Conservation (phyloP, 2,329 filamentous ascomycete species). For the Colletotrichum chrysophilum region DNA sequence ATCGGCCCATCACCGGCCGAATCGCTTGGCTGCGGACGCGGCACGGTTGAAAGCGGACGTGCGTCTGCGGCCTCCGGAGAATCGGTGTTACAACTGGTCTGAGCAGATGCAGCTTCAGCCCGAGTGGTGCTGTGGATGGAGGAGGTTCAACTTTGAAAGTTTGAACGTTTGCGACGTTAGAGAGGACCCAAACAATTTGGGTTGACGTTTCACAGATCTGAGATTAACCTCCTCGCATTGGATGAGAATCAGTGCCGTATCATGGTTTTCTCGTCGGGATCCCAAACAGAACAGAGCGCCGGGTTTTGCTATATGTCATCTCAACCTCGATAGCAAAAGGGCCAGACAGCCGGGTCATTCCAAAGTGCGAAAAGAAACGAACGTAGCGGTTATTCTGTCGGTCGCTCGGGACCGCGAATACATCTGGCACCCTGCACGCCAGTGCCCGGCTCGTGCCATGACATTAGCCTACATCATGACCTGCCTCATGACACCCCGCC, state of each 20-base stretch:
- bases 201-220: not conserved
- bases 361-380: not conserved
- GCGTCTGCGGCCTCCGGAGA: not conserved
- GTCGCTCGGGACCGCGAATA: not conserved
- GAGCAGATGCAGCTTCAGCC: not conserved
- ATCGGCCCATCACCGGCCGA: not conserved
- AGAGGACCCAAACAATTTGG: not conserved
- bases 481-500: not conserved
- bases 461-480: not conserved
- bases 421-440: not conserved
- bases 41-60: slow-evolving; percentile 8
- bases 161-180: not conserved
- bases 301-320: not conserved
- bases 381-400: not conserved
- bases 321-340: not conserved
- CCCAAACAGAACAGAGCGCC: not conserved
- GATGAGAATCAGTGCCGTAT: not conserved
- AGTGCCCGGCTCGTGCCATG: not conserved
- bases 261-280: not conserved
- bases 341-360: not conserved
- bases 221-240: not conserved
- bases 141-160: not conserved
- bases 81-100: slow-evolving; percentile 1
- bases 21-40: not conserved
- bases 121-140: not conserved